Conservation (phyloP, 1,139 yeast genomes). For the Arxiozyma telluris region DNA sequence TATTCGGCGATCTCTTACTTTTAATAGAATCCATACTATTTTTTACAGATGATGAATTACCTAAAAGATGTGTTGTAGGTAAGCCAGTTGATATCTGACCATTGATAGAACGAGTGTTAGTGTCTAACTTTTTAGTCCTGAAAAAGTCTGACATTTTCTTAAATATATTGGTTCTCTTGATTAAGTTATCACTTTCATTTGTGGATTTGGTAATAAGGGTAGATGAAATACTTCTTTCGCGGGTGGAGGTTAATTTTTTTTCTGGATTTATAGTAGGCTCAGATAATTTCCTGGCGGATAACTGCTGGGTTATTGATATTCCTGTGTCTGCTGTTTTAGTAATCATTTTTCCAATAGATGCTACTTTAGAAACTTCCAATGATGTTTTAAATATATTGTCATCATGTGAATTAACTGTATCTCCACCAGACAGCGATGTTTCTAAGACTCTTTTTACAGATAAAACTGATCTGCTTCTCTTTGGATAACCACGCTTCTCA, state of each 20-base stretch:
- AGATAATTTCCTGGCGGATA: constrained; percentile 2
- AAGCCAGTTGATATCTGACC: not conserved
- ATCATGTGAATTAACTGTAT: constrained; percentile 2
- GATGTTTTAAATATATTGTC: constrained; percentile 8
- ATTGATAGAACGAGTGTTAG: not conserved
- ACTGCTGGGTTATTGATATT: constrained; percentile 1
- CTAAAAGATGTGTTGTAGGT: not conserved
- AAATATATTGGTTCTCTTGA: constrained; percentile 10
- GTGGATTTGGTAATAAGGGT: not conserved
- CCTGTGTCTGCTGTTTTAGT: constrained; percentile 10
- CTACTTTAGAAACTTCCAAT: constrained; percentile 10
- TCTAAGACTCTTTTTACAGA: constrained; percentile 29
- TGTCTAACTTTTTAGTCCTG: constrained; percentile 12
- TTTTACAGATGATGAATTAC: not conserved
- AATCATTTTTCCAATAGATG: constrained; percentile 11
- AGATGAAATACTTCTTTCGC: constrained; percentile 1
- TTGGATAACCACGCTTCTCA: constrained; percentile 37
- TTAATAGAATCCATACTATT: not conserved
- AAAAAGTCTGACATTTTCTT: constrained; percentile 19
- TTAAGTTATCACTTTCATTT: not conserved
- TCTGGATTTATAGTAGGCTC: not conserved
- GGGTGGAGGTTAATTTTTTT: not conserved
- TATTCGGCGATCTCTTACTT: not conserved
- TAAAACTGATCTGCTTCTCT: constrained; percentile 45
- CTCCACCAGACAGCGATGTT: constrained; percentile 3